phyloP scores from a whole-genome alignment of 495 filamentous ascomycete genomes.

The Penicillium diatomitis region DNA sequence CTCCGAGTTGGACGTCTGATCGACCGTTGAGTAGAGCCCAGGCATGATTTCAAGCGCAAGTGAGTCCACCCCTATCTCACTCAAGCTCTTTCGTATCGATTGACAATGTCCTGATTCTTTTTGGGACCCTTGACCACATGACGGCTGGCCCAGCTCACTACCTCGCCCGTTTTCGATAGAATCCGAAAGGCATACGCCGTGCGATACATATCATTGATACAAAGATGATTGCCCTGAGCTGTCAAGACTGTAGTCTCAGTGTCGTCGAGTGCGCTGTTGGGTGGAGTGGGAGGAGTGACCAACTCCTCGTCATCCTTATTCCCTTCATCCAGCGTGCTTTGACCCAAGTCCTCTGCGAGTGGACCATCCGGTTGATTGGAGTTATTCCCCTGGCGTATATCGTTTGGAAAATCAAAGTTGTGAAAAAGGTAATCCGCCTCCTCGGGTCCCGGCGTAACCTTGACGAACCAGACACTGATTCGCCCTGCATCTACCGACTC shows the following conservation, averaged over 20 bases:
- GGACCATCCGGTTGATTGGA: neutral
- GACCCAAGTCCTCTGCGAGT: neutral
- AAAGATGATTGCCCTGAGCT: slow-evolving; percentile 36
- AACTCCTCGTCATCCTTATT: slow-evolving; percentile 5
- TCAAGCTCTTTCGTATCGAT: slow-evolving; percentile 22
- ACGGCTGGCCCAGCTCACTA: slow-evolving; percentile 38
- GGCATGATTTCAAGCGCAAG: too few species aligned
- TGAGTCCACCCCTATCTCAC: slow-evolving; percentile 1
- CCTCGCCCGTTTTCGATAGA: slow-evolving; percentile 22
- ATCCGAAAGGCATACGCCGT: slow-evolving; percentile 40
- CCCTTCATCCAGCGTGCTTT: neutral
- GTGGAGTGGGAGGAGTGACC: slow-evolving; percentile 22
- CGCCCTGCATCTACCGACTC: slow-evolving; percentile 10
- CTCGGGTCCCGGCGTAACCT: slow-evolving; percentile 22
- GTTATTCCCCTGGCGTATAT: too few species aligned
- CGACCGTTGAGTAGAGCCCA: too few species aligned
- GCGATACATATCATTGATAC: slow-evolving; percentile 42
- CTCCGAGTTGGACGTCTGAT: too few species aligned
- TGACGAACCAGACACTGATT: slow-evolving; percentile 42
- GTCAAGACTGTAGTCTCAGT: slow-evolving; percentile 19
- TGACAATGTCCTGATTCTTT: slow-evolving; percentile 41
- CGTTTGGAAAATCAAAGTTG: slow-evolving; percentile 26
- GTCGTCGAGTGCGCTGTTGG: slow-evolving; percentile 1
- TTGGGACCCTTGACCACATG: slow-evolving; percentile 40
- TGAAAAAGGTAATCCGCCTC: slow-evolving; percentile 40